Evolutionary conservation across 495 filamentous ascomycete genomes (phyloP).

Genomic region (Penicillium angulare): DNA sequence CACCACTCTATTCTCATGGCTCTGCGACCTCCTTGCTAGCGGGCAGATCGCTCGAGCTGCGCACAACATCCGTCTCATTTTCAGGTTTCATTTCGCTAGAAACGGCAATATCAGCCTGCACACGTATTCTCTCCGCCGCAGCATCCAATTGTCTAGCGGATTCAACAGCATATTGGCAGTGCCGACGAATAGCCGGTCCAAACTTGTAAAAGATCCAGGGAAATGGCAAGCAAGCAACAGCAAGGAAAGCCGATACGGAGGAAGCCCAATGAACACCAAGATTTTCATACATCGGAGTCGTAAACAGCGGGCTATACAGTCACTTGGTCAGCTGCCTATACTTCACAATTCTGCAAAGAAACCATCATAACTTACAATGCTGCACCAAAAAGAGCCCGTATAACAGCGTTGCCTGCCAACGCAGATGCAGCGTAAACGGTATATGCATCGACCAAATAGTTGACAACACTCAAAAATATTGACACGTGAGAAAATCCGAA

Average conservation of each 20-base stretch:
- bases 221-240: slow-evolving; percentile 64
- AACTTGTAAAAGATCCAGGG: slow-evolving; percentile 68
- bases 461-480: slow-evolving; percentile 32
- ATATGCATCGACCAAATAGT: slow-evolving; percentile 66
- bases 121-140: neutral
- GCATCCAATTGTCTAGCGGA: slow-evolving; percentile 29
- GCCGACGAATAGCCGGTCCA: slow-evolving; percentile 54
- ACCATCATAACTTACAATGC: slow-evolving; percentile 7
- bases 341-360: neutral
- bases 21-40: too few relatives aligned
- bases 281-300: slow-evolving; percentile 60
- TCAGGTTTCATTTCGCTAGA: too few relatives aligned
- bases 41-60: too few relatives aligned
- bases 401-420: slow-evolving; percentile 60
- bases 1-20: too few relatives aligned
- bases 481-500: slow-evolving; percentile 47
- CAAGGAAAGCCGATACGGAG: slow-evolving; percentile 28
- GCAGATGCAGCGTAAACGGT: slow-evolving; percentile 63
- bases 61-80: too few relatives aligned
- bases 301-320: slow-evolving; percentile 58
- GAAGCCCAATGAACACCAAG: slow-evolving; percentile 72
- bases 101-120: neutral
- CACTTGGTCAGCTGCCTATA: neutral
- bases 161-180: slow-evolving; percentile 65
- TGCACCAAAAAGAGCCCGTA: slow-evolving; percentile 50